phyloP scores from a whole-genome alignment of 2,329 filamentous ascomycete species.

The Monosporascus sp. region DNA sequence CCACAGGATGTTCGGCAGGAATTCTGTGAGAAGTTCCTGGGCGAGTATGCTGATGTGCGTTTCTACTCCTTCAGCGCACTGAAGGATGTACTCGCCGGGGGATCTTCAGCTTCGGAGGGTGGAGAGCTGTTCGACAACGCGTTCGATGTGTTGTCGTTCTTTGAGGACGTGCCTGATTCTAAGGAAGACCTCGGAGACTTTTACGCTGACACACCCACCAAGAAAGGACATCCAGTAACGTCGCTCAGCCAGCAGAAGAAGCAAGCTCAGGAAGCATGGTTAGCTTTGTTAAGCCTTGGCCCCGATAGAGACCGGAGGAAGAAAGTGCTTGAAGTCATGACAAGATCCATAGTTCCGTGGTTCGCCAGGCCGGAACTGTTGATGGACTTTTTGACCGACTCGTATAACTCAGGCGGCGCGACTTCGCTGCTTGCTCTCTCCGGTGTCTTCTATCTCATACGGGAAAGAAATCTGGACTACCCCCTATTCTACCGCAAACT shows the following conservation, averaged over 20 bases:
- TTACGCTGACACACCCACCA: constrained; percentile 58
- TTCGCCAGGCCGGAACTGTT: constrained; percentile 83
- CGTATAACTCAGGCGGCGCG: constrained; percentile 79
- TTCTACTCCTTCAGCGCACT: constrained; percentile 75
- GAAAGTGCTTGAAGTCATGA: constrained; percentile 66
- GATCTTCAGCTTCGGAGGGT: constrained; percentile 12
- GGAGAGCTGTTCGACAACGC: constrained; percentile 47
- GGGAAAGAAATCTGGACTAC: constrained; percentile 91
- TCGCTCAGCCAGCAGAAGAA: constrained; percentile 69
- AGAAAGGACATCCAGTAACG: constrained; percentile 60
- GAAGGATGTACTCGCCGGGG: constrained; percentile 33
- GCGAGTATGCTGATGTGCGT: constrained; percentile 76
- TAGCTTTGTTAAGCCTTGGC: constrained; percentile 64
- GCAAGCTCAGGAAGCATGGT: constrained; percentile 80
- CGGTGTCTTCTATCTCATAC: constrained; percentile 91
- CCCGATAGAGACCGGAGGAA: constrained; percentile 74
- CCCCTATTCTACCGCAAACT: constrained; percentile 90
- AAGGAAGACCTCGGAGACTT: constrained; percentile 63
- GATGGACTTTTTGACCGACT: constrained; percentile 95
- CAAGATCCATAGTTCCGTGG: constrained; percentile 78
- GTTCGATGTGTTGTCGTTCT: constrained; percentile 57
- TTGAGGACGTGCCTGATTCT: constrained; percentile 66
- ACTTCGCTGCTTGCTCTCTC: constrained; percentile 84
- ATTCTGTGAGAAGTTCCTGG: constrained; percentile 73
- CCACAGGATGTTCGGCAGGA: constrained; percentile 59